Conservation (phyloP, 257 asterid species). For the Primulina huaijiensis region DNA sequence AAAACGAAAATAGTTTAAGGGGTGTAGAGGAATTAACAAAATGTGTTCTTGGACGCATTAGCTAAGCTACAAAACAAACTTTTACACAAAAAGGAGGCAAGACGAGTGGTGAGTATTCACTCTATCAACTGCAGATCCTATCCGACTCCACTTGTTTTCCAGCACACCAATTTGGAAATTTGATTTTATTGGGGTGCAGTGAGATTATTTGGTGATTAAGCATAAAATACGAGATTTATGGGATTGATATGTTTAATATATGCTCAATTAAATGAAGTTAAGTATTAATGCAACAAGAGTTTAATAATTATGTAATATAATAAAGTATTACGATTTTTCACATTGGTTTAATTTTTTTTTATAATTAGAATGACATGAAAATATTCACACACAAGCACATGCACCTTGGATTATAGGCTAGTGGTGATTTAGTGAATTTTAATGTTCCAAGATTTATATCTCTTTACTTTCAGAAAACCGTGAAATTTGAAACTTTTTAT, state of each 20-base stretch:
- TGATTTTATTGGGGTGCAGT: not conserved
- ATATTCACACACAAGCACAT: not conserved
- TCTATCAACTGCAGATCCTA: slow-evolving; percentile 39
- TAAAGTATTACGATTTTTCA: too few relatives aligned
- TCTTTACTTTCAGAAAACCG: not conserved
- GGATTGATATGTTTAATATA: too few relatives aligned
- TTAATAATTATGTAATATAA: too few relatives aligned
- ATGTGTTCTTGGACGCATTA: slow-evolving; percentile 33
- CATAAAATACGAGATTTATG: too few relatives aligned
- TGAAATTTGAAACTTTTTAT: not conserved
- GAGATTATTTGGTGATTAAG: too few relatives aligned
- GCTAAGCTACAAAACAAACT: slow-evolving; percentile 4
- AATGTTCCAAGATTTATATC: not conserved
- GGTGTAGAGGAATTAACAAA: not conserved
- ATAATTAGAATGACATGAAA: too few relatives aligned
- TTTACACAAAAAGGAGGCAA: slow-evolving; percentile 1
- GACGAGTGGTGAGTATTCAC: slow-evolving; percentile 46
- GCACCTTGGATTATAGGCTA: not conserved
- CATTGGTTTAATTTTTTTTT: too few relatives aligned
- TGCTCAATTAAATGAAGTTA: too few relatives aligned
- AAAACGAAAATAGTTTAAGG: not conserved
- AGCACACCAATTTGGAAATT: slow-evolving; percentile 18
- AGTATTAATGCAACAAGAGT: too few relatives aligned
- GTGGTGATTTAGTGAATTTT: not conserved
- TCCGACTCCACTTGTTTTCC: slow-evolving; percentile 28